phyloP scores from a whole-genome alignment of 306 rosid genomes.

The Gillenia trifoliata region DNA sequence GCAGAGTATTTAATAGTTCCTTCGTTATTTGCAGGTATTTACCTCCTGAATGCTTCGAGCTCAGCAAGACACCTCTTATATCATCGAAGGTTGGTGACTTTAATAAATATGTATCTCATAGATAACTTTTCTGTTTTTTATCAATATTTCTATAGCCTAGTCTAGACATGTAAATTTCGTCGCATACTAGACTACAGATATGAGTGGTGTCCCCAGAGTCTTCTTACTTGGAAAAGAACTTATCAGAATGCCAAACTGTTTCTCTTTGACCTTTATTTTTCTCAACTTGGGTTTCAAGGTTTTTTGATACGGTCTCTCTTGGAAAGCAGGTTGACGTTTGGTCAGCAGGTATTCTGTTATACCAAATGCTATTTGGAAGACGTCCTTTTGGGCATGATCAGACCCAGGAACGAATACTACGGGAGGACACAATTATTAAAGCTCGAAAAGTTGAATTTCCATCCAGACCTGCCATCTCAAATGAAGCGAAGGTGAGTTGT shows the following conservation, averaged over 20 bases:
- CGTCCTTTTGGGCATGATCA: slow-evolving; percentile 99
- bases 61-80: slow-evolving; percentile 82
- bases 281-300: neutral
- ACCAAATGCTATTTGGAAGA: slow-evolving; percentile 94
- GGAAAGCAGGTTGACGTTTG: slow-evolving; percentile 91
- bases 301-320: slow-evolving; percentile 22
- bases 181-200: neutral
- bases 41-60: slow-evolving; percentile 99
- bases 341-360: slow-evolving; percentile 87
- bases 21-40: slow-evolving; percentile 59
- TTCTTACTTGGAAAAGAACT: neutral
- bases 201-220: neutral
- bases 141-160: neutral
- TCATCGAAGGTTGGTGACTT: slow-evolving; percentile 76
- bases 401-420: slow-evolving; percentile 89
- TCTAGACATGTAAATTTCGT: neutral
- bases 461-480: slow-evolving; percentile 77
- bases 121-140: neutral
- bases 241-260: neutral
- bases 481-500: slow-evolving; percentile 87
- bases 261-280: neutral
- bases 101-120: neutral
- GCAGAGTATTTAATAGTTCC: neutral
- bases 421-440: slow-evolving; percentile 95
- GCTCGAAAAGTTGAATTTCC: slow-evolving; percentile 98